Evolutionary conservation across 352 stramenopile genomes (phyloP), one percentile per base, ranked within the genome.

Genomic region (Hyaloperonospora arabidopsidis): DNA sequence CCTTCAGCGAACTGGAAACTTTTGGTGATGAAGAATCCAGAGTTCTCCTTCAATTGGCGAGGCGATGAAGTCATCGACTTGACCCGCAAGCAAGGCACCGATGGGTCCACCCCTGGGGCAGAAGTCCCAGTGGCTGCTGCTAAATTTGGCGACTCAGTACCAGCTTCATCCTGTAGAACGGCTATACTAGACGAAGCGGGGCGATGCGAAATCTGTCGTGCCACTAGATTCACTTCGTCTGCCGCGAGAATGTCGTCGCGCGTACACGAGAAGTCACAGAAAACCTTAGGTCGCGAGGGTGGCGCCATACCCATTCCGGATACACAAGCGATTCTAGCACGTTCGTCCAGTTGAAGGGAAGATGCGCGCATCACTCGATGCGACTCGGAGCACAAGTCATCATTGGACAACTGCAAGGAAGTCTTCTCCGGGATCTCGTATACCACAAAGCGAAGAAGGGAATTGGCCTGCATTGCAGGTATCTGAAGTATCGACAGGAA

Each of bases 401-500:
- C 45, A 25, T 65, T 53, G 41, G 36, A 47, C 29, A 55, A 57
- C 3, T 68, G 64, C 7, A 58, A 54, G 0, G 68, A 68, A 8
- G 52, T 39, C 21, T 59, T 74, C 25, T 87, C 79, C n/a, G 68
- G 67, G n/a, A 89, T 67, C 53, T 89, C 77, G 57, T 93, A 90
- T 35, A 90, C 76, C 2, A 93, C 78, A 44, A 93, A 93, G 11
- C 82, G 82, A 21, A 93, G 57, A 47, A 87, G 70, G 2, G 78
- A 67, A 22, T 86, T 84, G 3, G 68, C 52, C 21, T 74, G 64
- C 65, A 87, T 76, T 25, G 85, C 65, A 11, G 82, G 79, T 22
- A 90, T 79, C 54, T 93, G 79, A 11, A 93, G 59, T 6, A 89
- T 79, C 13, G 79, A 90, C 63, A 88, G 68, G 52, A 93, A 93